phyloP scores from a whole-genome alignment of 2,329 filamentous ascomycete species.

The Dothideomycetidae sp. region DNA sequence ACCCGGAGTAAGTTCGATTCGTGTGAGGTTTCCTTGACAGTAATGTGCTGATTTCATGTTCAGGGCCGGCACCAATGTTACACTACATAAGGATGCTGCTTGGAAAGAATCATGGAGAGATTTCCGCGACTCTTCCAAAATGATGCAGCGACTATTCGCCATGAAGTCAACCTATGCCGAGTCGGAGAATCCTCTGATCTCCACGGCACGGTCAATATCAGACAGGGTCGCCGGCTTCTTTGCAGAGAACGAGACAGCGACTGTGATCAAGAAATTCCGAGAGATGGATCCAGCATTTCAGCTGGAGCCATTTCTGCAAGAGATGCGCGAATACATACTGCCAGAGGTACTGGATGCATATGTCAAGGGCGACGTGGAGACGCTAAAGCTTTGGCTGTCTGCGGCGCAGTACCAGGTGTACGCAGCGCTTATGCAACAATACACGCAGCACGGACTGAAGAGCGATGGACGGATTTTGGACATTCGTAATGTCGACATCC shows the following conservation, averaged over 20 bases:
- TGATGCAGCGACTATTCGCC: constrained; percentile 78
- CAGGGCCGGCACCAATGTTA: constrained; percentile 87
- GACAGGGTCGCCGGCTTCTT: constrained; percentile 92
- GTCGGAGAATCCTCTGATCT: constrained; percentile 91
- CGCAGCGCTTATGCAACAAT: constrained; percentile 91
- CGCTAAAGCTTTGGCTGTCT: constrained; percentile 85
- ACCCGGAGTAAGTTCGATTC: constrained; percentile 59
- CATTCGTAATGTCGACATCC: constrained; percentile 83
- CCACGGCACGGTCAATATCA: constrained; percentile 83
- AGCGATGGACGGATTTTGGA: constrained; percentile 92
- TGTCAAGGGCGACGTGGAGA: constrained; percentile 86
- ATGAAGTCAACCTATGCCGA: constrained; percentile 84
- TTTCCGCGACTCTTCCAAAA: constrained; percentile 77
- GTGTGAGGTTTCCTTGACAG: neutral
- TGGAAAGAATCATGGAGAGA: constrained; percentile 99
- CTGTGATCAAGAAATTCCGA: constrained; percentile 95
- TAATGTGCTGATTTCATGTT: constrained; percentile 20
- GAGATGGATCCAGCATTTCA: constrained; percentile 93
- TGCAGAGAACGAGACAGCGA: constrained; percentile 93
- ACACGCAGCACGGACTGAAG: constrained; percentile 81
- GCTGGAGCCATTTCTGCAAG: constrained; percentile 83
- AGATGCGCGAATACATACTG: constrained; percentile 94
- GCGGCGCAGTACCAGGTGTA: constrained; percentile 96
- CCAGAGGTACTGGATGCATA: constrained; percentile 96
- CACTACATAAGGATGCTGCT: constrained; percentile 87